Evolutionary conservation across 2,329 filamentous ascomycete genomes (phyloP).

Genomic region (Tricladium varicosporioides): DNA sequence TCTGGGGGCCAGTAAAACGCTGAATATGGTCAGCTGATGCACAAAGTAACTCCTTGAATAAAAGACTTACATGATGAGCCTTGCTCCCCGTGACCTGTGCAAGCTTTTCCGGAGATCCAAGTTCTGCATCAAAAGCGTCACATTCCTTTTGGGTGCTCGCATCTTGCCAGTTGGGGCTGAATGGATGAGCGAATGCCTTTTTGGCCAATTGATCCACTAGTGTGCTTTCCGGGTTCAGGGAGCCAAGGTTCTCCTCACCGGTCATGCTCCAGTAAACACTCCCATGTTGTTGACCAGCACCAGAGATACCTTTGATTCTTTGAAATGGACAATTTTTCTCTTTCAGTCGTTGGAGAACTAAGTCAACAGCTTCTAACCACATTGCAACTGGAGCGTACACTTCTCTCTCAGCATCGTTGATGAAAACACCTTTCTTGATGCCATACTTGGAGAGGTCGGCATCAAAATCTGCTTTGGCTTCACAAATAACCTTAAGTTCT

Average conservation of each 20-base stretch:
- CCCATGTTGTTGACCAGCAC: conserved; percentile 95
- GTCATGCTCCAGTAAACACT: conserved; percentile 87
- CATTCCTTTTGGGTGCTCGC: conserved; percentile 91
- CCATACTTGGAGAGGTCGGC: conserved; percentile 75
- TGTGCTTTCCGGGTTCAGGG: conserved; percentile 56
- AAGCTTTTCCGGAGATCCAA: conserved; percentile 66
- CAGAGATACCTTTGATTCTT: conserved; percentile 78
- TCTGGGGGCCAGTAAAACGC: conserved; percentile 97
- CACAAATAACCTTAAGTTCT: conserved; percentile 73
- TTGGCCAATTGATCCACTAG: conserved; percentile 69
- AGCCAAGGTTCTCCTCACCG: conserved; percentile 63
- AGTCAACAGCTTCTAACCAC: conserved; percentile 91
- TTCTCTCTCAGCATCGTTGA: conserved; percentile 78
- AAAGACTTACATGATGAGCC: conserved; percentile 79
- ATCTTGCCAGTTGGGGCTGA: conserved; percentile 97
- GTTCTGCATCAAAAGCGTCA: conserved; percentile 74
- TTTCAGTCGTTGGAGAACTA: conserved; percentile 73
- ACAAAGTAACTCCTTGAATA: neutral
- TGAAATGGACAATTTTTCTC: conserved; percentile 69
- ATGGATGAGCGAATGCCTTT: conserved; percentile 75
- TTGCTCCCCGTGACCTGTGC: conserved; percentile 84
- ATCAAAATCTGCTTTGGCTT: conserved; percentile 95
- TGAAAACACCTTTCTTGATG: conserved; percentile 83
- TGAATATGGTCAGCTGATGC: conserved; percentile 36
- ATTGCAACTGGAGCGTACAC: conserved; percentile 91